These are phyloP conservation scores for Fusarium fujikuroi DNA, from an alignment of 2,329 filamentous ascomycete species.

Conservation along the genomic window DNA sequence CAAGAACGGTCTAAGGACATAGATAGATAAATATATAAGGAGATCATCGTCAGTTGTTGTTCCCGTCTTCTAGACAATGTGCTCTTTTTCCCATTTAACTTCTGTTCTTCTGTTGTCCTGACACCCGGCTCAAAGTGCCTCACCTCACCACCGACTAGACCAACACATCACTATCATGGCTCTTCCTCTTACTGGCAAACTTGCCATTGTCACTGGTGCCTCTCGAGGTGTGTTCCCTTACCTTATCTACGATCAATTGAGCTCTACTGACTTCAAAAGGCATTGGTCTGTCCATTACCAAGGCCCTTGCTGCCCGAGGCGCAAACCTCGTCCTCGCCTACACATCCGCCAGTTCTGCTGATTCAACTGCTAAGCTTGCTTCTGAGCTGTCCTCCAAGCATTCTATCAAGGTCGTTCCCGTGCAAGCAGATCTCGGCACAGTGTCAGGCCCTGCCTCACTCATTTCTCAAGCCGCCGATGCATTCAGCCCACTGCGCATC, in stretches of 20 bases:
- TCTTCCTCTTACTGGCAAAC: conserved; percentile 73
- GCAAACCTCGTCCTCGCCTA: conserved; percentile 44
- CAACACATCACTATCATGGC: conserved; percentile 46
- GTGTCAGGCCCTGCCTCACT: conserved; percentile 39
- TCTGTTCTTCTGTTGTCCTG: conserved; percentile 5
- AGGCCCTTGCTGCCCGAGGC: conserved; percentile 42
- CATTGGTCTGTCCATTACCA: conserved; percentile 41
- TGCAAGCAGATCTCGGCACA: conserved; percentile 66
- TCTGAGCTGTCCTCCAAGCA: conserved; percentile 54
- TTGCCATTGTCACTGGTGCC: conserved; percentile 82
- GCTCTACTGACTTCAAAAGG: conserved; percentile 25
- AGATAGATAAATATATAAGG: conserved; percentile 15
- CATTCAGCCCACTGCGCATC: conserved; percentile 41
- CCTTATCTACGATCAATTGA: background rate
- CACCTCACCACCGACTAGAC: background rate
- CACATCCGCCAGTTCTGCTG: conserved; percentile 34
- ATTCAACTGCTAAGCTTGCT: conserved; percentile 36
- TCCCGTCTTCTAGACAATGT: background rate
- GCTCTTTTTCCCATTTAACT: background rate
- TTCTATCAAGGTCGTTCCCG: conserved; percentile 67
- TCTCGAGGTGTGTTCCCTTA: conserved; percentile 70
- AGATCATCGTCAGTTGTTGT: background rate
- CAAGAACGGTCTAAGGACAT: background rate
- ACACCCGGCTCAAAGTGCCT: conserved; percentile 2
- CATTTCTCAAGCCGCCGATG: conserved; percentile 39